Base-by-base conservation (phyloP, 257 asterid species). In the Solanum arcanum region DNA sequence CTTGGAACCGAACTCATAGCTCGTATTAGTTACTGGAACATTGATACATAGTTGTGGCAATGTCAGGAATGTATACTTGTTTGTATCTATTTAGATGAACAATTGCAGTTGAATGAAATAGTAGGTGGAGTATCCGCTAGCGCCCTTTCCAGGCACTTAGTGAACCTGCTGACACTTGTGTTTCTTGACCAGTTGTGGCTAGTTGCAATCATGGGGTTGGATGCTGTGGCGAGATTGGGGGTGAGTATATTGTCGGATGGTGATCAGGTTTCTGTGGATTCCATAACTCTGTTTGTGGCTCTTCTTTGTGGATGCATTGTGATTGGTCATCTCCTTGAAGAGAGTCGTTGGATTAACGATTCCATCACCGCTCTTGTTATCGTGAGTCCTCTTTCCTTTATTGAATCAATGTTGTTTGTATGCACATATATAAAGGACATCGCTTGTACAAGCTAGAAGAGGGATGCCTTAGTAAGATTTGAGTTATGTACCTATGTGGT, bases 271-370 rank as follows among this genome's bases (percentile, higher is more conserved):
- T 89, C 92, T 13, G 89, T 93, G 78, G 47, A 81, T 59, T 56
- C 84, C 41, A 78, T 93, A 56, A 87, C 94, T 2, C 86, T 96
- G 89, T 95, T 95, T 47, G 94, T 93, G 46, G 87, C 89, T 0
- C 96, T 96, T 77, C 92, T 96, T 69, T 91, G 94, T 27, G 88
- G 90, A 5, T 93, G 95, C 90, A 91, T 96, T 44, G 91, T 96
- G 46, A 76, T 95, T 41, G 95, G 97, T 25, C 97, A 92, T 88
- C 91, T 94, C 11, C 92, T 93, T 21, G 93, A 94, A 86, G 91
- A 85, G 72, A 91, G 77, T 64, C 92, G 93, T 15, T 94, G 99
- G 98, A 90, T 95, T 18, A 96, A 95, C 23, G 98, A 93, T 52
- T 92, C 97, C 20, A 89, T 90, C 35, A 90, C 84, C 14, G 90